Base-by-base conservation (phyloP, 768 basidiomycete species). In the Hericium alpestre region DNA sequence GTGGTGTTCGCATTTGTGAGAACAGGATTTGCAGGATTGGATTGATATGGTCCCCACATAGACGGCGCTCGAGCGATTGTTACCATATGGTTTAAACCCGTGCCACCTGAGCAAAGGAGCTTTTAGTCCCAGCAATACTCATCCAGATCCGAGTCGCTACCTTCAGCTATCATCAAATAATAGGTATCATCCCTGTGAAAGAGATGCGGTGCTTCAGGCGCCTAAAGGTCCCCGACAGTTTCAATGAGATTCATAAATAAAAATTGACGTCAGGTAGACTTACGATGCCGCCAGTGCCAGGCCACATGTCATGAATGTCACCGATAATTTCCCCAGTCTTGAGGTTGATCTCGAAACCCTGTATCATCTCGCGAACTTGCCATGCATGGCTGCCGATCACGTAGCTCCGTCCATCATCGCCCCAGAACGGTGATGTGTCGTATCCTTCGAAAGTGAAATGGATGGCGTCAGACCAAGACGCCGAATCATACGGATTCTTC, bases 81-180 rank as follows among this genome's bases (percentile, higher is more conserved):
- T 61, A 47, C 50, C 65, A 50, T 59, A 32, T 59, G 58, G 49
- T 32, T 43, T 8, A 56, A 16, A 39, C 58, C 69, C 5, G 69
- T 70, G 5, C 69, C 69, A 51, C 67, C 66, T 69, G 55, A 9
- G n/a, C 13, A 18, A 37, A 13, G 51, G n/a, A 37, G 25, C 43
- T 11, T 16, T 37, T 18, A 9, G 32, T 38, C 38, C 13, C 23
- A 55, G 11, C 16, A 38, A 46, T n/a, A 46, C 43, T 11, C n/a
- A 15, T 41, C 55, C 25, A 16, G 23, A 51, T 22, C 49, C 10
- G 16, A 51, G 49, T 48, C 46, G n/a, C 20, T 8, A 63, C 72
- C 72, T 59, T 72, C 71, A 1, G 73, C 73, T 7, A 69, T 66
- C 58, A 72, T 57, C 10, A 74, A 65, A 64, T 74, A 74, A 56